phyloP scores from a whole-genome alignment of 2,329 filamentous ascomycete genomes.

The Akanthomyces lecanii region DNA sequence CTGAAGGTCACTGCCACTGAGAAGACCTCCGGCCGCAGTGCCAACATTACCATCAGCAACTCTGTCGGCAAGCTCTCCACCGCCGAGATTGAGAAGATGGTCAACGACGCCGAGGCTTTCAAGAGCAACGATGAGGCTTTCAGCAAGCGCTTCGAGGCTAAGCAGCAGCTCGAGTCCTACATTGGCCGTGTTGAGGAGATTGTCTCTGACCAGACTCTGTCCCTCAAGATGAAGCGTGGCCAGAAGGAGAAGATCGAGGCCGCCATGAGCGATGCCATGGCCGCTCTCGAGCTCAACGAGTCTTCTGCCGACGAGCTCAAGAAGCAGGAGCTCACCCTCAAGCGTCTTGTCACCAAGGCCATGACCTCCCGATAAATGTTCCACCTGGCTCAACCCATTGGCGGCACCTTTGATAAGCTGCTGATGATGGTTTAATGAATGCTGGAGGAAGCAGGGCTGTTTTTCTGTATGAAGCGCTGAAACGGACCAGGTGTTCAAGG shows the following conservation, averaged over 20 bases:
- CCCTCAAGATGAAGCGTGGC: slow-evolving; percentile 95
- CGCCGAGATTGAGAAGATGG: slow-evolving; percentile 95
- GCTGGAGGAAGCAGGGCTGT: slow-evolving; percentile 4
- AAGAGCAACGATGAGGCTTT: slow-evolving; percentile 97
- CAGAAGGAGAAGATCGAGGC: slow-evolving; percentile 99
- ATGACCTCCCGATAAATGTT: slow-evolving; percentile 79
- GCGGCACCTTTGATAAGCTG: not conserved
- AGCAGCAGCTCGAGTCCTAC: slow-evolving; percentile 99
- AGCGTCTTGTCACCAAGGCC: slow-evolving; percentile 97
- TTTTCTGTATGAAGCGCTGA: slow-evolving; percentile 19
- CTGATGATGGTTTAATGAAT: slow-evolving; percentile 9
- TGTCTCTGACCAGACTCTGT: slow-evolving; percentile 91
- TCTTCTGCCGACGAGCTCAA: slow-evolving; percentile 89
- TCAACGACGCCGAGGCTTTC: slow-evolving; percentile 95
- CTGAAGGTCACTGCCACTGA: slow-evolving; percentile 98
- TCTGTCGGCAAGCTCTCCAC: slow-evolving; percentile 97
- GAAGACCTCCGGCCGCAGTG: slow-evolving; percentile 95
- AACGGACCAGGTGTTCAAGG: slow-evolving; percentile 18
- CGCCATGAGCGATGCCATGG: slow-evolving; percentile 95
- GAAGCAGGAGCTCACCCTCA: slow-evolving; percentile 99
- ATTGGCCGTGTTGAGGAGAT: slow-evolving; percentile 99
- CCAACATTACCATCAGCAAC: slow-evolving; percentile 99
- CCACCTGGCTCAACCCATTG: slow-evolving; percentile 2
- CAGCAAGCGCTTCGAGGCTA: slow-evolving; percentile 98
- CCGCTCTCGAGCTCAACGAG: slow-evolving; percentile 92